phyloP scores from a whole-genome alignment of 805 yeast species.

The Wickerhamiella qilinensis region DNA sequence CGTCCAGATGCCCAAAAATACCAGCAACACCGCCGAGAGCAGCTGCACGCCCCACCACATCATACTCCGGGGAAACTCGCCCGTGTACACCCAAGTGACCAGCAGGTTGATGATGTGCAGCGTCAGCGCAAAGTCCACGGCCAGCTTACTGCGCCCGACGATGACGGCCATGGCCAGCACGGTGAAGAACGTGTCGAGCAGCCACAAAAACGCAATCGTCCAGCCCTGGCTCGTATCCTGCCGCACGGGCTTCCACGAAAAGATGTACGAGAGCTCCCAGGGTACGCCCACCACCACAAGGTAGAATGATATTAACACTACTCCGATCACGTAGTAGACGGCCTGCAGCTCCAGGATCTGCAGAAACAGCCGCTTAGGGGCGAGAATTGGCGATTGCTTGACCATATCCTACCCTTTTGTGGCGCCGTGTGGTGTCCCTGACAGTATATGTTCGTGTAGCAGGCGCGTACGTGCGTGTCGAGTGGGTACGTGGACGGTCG shows the following conservation, averaged over 20 bases:
- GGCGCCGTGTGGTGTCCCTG: too few species aligned
- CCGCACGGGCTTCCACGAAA: constrained; percentile 64
- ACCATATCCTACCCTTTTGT: too few species aligned
- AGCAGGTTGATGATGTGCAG: constrained; percentile 65
- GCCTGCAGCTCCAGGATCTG: constrained; percentile 70
- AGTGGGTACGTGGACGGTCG: too few species aligned
- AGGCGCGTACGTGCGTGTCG: too few species aligned
- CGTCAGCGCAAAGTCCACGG: constrained; percentile 94
- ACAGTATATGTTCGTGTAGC: too few species aligned
- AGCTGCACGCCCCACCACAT: constrained; percentile 79
- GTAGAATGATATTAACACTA: constrained; percentile 44
- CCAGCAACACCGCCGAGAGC: constrained; percentile 49
- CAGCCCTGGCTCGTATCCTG: constrained; percentile 69
- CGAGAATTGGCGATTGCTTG: constrained; percentile 27
- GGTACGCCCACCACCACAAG: constrained; percentile 57
- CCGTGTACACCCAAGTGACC: constrained; percentile 50
- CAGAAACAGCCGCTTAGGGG: constrained; percentile 42
- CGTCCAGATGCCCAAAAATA: constrained; percentile 73
- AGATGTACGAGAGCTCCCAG: constrained; percentile 52
- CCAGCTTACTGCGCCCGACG: constrained; percentile 84
- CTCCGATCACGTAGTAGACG: constrained; percentile 63
- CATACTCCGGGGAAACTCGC: constrained; percentile 49
- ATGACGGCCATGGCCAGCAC: constrained; percentile 72
- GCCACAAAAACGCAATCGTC: constrained; percentile 60
- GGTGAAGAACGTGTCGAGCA: constrained; percentile 65